Conservation (phyloP, 2,329 filamentous ascomycete genomes). For the Thielaviopsis ethacetica region DNA sequence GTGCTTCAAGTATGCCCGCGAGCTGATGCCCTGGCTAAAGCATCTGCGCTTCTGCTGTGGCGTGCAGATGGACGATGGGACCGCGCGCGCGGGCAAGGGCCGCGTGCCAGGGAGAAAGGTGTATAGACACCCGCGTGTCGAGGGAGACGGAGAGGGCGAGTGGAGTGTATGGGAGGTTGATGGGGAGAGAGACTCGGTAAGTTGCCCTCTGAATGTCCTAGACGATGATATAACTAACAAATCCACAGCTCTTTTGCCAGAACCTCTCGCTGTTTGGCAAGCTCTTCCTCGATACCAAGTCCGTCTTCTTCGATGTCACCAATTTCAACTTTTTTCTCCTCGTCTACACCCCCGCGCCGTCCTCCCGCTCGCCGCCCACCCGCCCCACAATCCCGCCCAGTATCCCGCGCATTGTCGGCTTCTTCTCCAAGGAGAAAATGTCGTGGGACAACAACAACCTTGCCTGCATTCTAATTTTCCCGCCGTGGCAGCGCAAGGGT, state of each 20-base stretch:
- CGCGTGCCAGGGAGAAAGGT: slow-evolving; percentile 52
- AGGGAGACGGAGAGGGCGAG: slow-evolving; percentile 46
- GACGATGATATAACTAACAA: slow-evolving; percentile 5
- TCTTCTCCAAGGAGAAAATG: slow-evolving; percentile 98
- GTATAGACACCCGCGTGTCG: slow-evolving; percentile 46
- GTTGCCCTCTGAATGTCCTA: slow-evolving; percentile 16
- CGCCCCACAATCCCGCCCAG: neutral
- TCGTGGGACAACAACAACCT: slow-evolving; percentile 98
- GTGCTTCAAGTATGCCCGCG: slow-evolving; percentile 83
- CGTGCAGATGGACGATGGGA: neutral
- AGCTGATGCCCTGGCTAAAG: slow-evolving; percentile 39
- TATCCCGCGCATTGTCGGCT: slow-evolving; percentile 54
- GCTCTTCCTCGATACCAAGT: slow-evolving; percentile 95
- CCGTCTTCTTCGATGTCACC: slow-evolving; percentile 90
- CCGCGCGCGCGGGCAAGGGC: slow-evolving; percentile 16
- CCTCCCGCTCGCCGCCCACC: neutral
- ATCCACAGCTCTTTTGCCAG: slow-evolving; percentile 62
- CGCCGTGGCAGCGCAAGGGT: slow-evolving; percentile 84
- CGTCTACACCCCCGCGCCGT: slow-evolving; percentile 48
- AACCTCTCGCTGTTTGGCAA: slow-evolving; percentile 94
- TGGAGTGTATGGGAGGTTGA: slow-evolving; percentile 90
- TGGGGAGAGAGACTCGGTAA: slow-evolving; percentile 62
- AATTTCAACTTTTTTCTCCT: slow-evolving; percentile 92
- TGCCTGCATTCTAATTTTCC: slow-evolving; percentile 89
- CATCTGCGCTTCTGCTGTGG: slow-evolving; percentile 38